Conservation (phyloP, 257 asterid species). For the Nicotiana tomentosiformis region DNA sequence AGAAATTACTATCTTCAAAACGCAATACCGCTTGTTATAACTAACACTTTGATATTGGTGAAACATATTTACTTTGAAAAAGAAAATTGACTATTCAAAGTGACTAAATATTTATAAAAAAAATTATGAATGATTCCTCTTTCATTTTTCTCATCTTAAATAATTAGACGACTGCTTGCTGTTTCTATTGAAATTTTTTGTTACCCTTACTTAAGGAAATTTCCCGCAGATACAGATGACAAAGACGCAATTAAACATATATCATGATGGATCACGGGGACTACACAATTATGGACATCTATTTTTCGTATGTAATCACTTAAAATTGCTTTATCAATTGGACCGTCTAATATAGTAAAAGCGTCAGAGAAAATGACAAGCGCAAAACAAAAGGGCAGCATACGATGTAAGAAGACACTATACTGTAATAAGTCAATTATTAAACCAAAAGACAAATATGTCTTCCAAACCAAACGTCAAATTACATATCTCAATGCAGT, state of each 20-base stretch:
- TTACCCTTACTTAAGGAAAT: background rate
- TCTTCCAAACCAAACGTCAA: background rate
- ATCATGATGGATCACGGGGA: background rate
- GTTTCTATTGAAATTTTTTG: background rate
- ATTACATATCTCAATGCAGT: background rate
- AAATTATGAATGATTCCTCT: background rate
- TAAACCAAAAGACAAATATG: background rate
- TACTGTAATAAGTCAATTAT: background rate
- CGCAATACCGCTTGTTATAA: too few species aligned
- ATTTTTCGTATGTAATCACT: background rate
- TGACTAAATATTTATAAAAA: too few species aligned
- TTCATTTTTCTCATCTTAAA: too few species aligned
- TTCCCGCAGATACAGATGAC: background rate
- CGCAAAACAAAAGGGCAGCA: background rate
- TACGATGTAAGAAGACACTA: background rate
- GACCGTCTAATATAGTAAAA: background rate
- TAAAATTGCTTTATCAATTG: background rate
- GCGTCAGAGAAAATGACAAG: background rate
- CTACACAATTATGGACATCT: too few species aligned
- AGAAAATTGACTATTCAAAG: background rate
- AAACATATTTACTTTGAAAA: background rate
- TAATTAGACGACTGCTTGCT: background rate
- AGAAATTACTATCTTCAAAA: background rate
- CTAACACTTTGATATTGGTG: background rate
- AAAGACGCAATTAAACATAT: background rate